phyloP scores from a whole-genome alignment of 441 rosid species.

The Geranium incanum region DNA sequence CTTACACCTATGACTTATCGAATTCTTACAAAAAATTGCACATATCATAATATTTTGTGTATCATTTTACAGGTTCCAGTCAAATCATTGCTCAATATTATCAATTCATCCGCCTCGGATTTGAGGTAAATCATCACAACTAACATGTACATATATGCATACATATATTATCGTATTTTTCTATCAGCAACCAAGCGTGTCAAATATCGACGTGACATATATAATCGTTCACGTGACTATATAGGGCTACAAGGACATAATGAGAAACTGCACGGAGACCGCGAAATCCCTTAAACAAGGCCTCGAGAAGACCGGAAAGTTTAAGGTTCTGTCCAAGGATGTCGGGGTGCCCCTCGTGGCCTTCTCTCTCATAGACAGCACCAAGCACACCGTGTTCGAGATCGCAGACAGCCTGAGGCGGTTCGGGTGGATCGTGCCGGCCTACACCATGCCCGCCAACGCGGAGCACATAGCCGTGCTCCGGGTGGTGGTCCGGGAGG shows the following conservation, averaged over 20 bases:
- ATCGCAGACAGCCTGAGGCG: conserved; percentile 46
- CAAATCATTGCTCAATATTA: conserved; percentile 29
- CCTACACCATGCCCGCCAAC: conserved; percentile 21
- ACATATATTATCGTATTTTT: no score
- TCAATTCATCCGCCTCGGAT: conserved; percentile 70
- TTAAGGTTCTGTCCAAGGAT: conserved; percentile 55
- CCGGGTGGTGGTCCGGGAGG: conserved; percentile 63
- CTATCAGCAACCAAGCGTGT: no score
- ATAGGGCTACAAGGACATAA: conserved; percentile 60
- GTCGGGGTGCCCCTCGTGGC: conserved; percentile 30
- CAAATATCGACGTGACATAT: no score
- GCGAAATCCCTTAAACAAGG: conserved; percentile 47
- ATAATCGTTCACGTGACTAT: no score
- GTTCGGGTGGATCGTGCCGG: conserved; percentile 69
- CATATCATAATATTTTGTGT: no score
- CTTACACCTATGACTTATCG: no score
- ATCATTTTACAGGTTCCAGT: conserved; percentile 22
- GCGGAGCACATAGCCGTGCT: conserved; percentile 62
- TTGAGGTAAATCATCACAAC: conserved; percentile 37
- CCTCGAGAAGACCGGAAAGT: conserved; percentile 44
- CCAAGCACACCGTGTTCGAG: conserved; percentile 45
- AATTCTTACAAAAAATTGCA: no score
- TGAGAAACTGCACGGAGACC: conserved; percentile 49
- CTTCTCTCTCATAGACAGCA: conserved; percentile 50
- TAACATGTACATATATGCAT: background rate